These are phyloP conservation scores for Mycena vulgaris DNA, from an alignment of 768 basidiomycete genomes.

Conservation along the genomic window DNA sequence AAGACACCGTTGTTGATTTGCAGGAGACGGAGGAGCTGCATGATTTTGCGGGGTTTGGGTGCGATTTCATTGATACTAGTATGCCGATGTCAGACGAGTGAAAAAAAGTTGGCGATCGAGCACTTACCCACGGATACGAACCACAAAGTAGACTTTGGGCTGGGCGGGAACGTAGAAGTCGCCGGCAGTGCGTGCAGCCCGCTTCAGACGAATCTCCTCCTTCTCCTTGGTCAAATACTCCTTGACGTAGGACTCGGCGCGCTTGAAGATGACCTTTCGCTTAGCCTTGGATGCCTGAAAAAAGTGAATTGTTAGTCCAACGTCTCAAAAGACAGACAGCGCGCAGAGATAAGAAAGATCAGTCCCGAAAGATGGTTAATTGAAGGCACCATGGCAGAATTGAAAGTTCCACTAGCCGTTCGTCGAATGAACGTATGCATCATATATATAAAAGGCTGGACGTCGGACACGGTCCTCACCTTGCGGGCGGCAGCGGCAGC, in stretches of 20 bases:
- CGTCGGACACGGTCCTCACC: slow-evolving; percentile 65
- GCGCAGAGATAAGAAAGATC: slow-evolving; percentile 46
- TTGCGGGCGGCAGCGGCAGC: slow-evolving; percentile 90
- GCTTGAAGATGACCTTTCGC: slow-evolving; percentile 99
- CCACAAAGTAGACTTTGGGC: slow-evolving; percentile 97
- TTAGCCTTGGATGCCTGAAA: slow-evolving; percentile 88
- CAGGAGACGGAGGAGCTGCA: slow-evolving; percentile 97
- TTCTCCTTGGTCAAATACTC: slow-evolving; percentile 94
- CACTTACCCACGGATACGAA: slow-evolving; percentile 92
- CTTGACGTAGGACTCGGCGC: slow-evolving; percentile 98
- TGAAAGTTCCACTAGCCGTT: slow-evolving; percentile 79
- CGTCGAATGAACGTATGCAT: slow-evolving; percentile 87
- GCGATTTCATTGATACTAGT: slow-evolving; percentile 99
- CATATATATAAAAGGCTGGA: slow-evolving; percentile 56
- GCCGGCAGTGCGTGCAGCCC: slow-evolving; percentile 90
- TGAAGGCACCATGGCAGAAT: slow-evolving; percentile 82
- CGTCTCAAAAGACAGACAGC: slow-evolving; percentile 25
- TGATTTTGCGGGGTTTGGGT: slow-evolving; percentile 98
- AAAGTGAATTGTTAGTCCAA: slow-evolving; percentile 18
- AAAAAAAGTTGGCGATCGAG: slow-evolving; percentile 49
- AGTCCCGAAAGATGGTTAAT: slow-evolving; percentile 98
- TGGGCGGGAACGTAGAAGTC: slow-evolving; percentile 99
- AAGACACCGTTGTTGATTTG: slow-evolving; percentile 99
- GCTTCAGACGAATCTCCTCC: slow-evolving; percentile 96
- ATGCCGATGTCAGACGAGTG: slow-evolving; percentile 23